These are phyloP conservation scores for Amoebophrya sp. DNA, from an alignment of 169 alveolate species.

Conservation along the genomic window DNA sequence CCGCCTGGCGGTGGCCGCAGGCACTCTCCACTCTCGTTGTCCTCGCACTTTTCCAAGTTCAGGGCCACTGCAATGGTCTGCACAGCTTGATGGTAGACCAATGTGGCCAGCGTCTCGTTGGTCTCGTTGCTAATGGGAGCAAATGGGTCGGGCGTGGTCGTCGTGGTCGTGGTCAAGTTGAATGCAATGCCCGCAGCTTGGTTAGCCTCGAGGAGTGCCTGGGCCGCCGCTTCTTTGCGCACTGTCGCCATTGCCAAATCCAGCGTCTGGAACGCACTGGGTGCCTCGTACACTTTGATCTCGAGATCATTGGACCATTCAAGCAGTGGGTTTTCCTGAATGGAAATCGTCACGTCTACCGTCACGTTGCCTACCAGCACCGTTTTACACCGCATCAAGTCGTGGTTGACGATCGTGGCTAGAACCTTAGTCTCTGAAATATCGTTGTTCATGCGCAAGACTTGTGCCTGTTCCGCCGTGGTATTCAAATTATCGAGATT, in stretches of 20 bases:
- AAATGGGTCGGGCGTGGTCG: not conserved
- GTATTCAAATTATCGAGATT: not conserved
- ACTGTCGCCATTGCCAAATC: not conserved
- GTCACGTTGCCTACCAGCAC: not conserved
- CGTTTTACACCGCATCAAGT: not conserved
- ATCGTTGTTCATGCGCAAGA: not conserved
- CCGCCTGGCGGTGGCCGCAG: slow-evolving; percentile 2
- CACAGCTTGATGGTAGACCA: not conserved
- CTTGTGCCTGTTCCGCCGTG: slow-evolving; percentile 9
- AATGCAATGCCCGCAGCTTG: not conserved
- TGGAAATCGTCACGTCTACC: slow-evolving; percentile 6
- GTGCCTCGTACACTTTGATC: not conserved
- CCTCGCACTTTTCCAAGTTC: slow-evolving; percentile 11
- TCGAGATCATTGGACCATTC: not conserved
- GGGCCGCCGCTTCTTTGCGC: not conserved
- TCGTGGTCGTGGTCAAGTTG: not conserved
- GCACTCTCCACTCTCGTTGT: not conserved
- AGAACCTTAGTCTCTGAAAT: not conserved
- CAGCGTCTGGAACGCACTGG: not conserved
- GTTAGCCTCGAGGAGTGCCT: not conserved
- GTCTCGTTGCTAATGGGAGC: not conserved
- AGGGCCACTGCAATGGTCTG: not conserved
- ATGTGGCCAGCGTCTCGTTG: not conserved
- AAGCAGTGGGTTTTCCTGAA: not conserved
- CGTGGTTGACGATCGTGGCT: not conserved